A percentile compares a stretch with the other conserved stretches of the same genome.
phyloP scores from a whole-genome alignment of 2,329 filamentous ascomycete species.

The Alternaria angustiovoidea region DNA sequence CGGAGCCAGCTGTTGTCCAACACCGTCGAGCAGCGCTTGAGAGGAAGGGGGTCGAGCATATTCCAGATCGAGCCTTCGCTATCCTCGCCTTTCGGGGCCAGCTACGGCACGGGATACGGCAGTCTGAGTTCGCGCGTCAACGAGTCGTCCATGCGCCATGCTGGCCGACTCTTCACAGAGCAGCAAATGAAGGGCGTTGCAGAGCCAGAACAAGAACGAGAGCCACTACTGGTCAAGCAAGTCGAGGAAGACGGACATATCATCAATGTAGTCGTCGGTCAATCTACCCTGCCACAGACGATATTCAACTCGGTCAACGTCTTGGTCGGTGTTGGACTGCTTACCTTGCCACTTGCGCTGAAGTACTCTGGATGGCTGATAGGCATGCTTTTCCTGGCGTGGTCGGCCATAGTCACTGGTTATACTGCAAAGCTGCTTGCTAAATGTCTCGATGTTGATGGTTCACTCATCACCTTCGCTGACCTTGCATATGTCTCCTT shows the following conservation, averaged over 20 bases:
- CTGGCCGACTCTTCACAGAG: slow-evolving; percentile 60
- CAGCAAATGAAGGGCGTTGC: slow-evolving; percentile 55
- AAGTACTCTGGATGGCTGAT: slow-evolving; percentile 89
- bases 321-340: slow-evolving; percentile 85
- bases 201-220: slow-evolving; percentile 58
- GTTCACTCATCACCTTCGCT: slow-evolving; percentile 88
- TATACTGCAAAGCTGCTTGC: slow-evolving; percentile 88
- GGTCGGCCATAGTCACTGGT: slow-evolving; percentile 77
- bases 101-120: slow-evolving; percentile 71
- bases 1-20: slow-evolving; percentile 41
- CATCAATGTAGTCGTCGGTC: slow-evolving; percentile 84
- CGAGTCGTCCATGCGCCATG: slow-evolving; percentile 64
- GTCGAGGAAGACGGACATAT: slow-evolving; percentile 85
- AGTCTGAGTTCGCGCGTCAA: slow-evolving; percentile 66
- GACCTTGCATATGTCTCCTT: slow-evolving; percentile 93
- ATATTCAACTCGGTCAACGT: slow-evolving; percentile 97
- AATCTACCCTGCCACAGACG: slow-evolving; percentile 94
- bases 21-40: slow-evolving; percentile 37
- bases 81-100: slow-evolving; percentile 74
- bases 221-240: slow-evolving; percentile 86
- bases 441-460: slow-evolving; percentile 87
- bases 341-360: slow-evolving; percentile 87
- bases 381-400: slow-evolving; percentile 76
- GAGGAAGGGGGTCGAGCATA: slow-evolving; percentile 53
- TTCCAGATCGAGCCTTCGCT: slow-evolving; percentile 63